Base-by-base conservation (phyloP, 371 early-diverging fungal species). In the Mortierella sp. region DNA sequence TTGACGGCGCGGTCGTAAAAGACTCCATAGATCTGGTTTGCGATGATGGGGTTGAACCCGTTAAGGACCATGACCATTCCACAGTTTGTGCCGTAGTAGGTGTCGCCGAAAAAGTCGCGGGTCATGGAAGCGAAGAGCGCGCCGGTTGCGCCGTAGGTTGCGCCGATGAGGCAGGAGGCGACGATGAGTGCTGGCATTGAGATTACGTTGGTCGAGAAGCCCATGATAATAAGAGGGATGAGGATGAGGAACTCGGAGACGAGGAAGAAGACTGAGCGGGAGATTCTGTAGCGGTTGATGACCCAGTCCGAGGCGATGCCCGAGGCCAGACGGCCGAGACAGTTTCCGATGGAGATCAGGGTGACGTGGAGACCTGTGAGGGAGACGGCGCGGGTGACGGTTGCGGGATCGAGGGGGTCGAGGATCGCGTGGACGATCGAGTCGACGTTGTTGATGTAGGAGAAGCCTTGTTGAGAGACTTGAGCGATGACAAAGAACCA, bases 401-500 rank as follows among this genome's bases (percentile, higher is more conserved):
- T 77, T 45, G 19, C 68, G 50, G 85, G 85, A 34, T 85, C 80
- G 0, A 50, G 39, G 47, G 80, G 79, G 68, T 76, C 66, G 55
- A 79, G 52, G 75, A 85, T 68, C 14, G 79, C 79, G 24, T 79
- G 77, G 52, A 85, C 78, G 40, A 82, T 82, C 47, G 83, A 82
- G 65, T 82, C 83, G 45, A 82, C 69, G 39, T 82, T 82, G 72
- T 82, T 82, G 64, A 82, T 82, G 83, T 82, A 82, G 13, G 83
- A 82, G 48, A 82, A 82, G 2, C 83, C 83, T 63, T 82, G 83
- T 29, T 82, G 83, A 29, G 71, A 73, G 45, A 82, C 75, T 52
- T 82, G 83, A 24, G 83, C 83, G 22, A 82, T 71, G 53, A 82
- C 83, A 71, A 82, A 82, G 70, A 82, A 82, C 83, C 83, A 82